Evolutionary conservation across 129 eudicot species (phyloP), one percentile per base, ranked within the genome.

Genomic region (Centella asiatica): DNA sequence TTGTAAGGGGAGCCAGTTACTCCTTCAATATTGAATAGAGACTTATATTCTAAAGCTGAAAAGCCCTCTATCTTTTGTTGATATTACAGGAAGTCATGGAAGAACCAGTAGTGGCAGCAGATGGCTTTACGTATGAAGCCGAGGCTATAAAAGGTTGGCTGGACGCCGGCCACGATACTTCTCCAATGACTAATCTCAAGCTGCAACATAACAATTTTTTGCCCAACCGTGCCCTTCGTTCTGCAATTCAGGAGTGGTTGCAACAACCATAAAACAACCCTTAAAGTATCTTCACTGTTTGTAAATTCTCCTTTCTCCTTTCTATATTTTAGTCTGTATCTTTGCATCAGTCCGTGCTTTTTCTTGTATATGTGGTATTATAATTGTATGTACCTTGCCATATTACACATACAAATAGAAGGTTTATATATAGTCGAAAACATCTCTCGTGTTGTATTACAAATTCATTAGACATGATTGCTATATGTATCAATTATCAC

Each of bases 161-260:
- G 49, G 94, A 90, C 33, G 62, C 88, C 18, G 97, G 95, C 12
- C 85, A 84, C 50, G 85, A 80, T 48, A 81, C 90, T 23, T 90
- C 98, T 10, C 95, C 98, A 31, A 87, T 90, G 98, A 87, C 98
- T 5, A 82, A 90, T 56, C 71, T 68, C 59, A 74, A 77, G 74
- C 95, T 90, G 37, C 63, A 80, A 59, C 73, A 86, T 75, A 34
- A 32, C 55, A 67, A 77, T 57, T 81, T 81, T 29, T 62, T 87
- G 18, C 94, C 90, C 2, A 90, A 90, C 69, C 94, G 58, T 4
- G 88, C 95, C 1, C 88, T 90, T 23, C 80, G 88, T 15, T 90
- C 94, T 58, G 90, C 95, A 33, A 87, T 90, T 55, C 95, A 86
- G 69, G 98, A 90, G 74, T 87, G 96, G 95, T 88, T 79, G 60